Evolutionary conservation across 2,329 filamentous ascomycete genomes (phyloP), one percentile per base, ranked within the genome.

Genomic region (Apiospora aurea): DNA sequence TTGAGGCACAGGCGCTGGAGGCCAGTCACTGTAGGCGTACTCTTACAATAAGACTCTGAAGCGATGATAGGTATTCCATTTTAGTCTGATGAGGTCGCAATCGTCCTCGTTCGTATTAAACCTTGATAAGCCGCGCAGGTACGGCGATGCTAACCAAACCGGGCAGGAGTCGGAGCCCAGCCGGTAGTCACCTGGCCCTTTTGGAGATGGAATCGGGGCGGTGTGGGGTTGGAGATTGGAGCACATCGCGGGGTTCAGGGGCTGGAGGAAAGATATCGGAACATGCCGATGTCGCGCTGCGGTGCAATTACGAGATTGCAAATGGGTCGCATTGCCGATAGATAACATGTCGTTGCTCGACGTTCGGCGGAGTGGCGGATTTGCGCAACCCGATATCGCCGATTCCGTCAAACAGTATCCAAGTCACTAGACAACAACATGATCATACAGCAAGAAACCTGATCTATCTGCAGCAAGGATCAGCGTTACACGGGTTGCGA

Each of bases 161-260:
- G 18, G 41, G 57, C 11, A 41, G 51, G 26, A 64, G 57, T 34
- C 34, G 18, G 57, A n/a, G 11, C 6, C 57, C n/a, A 21, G 34
- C 29, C 57, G 29, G 53, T n/a, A 61, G 53, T 61, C 53, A 38
- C n/a, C 29, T 61, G 53, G 29, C 38, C 53, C 16, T 38, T 18
- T 61, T 34, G 26, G 14, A 34, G 53, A 21, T 10, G 3, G 53
- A 13, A 13, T 34, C 26, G 51, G 51, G 16, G 51, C 13, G 14
- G 34, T 29, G 51, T 57, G 51, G 51, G 26, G 26, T 57, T 34
- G 26, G 14, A n/a, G 29, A 38, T 61, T 51, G 51, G 51, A 18
- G 51, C 26, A 57, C 6, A 61, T 38, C 29, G 57, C 57, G 57
- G 57, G 57, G 57, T 64, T 41, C 57, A 64, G 53, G 53, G 53